A percentile compares a stretch with the other conserved stretches of the same genome.
These are phyloP conservation scores for Porcisia deanei DNA, from an alignment of 208 protist species.

Conservation along the genomic window DNA sequence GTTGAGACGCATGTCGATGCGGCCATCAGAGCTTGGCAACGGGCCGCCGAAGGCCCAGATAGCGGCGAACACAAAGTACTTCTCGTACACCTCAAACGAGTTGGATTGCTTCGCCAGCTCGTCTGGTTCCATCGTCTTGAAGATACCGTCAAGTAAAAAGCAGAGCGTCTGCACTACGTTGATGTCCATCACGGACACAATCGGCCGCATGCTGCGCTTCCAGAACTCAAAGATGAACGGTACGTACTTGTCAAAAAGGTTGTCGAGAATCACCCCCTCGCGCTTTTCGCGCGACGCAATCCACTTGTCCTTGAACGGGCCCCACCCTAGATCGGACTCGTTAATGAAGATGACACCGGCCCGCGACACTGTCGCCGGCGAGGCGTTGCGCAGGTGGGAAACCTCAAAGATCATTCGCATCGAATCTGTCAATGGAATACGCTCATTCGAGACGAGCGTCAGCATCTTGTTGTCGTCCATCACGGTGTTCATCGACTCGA, in stretches of 20 bases:
- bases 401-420: conserved; percentile 99
- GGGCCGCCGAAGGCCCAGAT: conserved; percentile 98
- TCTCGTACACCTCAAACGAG: conserved; percentile 95
- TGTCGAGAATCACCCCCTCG: conserved; percentile 93
- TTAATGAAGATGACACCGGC: conserved; percentile 98
- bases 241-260: conserved; percentile 98
- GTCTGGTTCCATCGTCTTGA: conserved; percentile 80
- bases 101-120: conserved; percentile 87
- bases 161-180: conserved; percentile 97
- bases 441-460: conserved; percentile 98
- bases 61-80: conserved; percentile 97
- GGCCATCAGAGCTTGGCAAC: conserved; percentile 94
- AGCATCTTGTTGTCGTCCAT: conserved; percentile 99
- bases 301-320: conserved; percentile 96
- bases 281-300: conserved; percentile 90
- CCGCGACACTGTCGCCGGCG: conserved; percentile 98
- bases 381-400: conserved; percentile 96
- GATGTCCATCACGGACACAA: conserved; percentile 94
- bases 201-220: conserved; percentile 86
- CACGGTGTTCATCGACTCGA: conserved; percentile 99
- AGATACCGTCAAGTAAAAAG: conserved; percentile 95
- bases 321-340: conserved; percentile 97
- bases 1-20: conserved; percentile 90
- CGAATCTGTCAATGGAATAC: conserved; percentile 96
- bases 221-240: conserved; percentile 94